Base-by-base conservation (phyloP, 2,329 filamentous ascomycete genomes). In the Verticillium zaregamsianum region DNA sequence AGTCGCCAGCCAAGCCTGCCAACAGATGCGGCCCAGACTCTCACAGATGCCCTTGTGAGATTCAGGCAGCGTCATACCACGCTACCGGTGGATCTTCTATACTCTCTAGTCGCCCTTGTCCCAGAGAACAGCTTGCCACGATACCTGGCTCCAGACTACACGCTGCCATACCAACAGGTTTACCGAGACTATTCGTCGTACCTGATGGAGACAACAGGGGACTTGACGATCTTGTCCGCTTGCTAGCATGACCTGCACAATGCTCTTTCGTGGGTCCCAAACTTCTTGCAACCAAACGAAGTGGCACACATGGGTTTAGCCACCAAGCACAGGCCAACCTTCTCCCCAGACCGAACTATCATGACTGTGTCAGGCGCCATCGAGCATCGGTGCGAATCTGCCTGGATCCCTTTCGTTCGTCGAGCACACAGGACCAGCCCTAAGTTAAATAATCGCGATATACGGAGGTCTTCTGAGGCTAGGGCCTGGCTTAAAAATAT, bases 21-120 rank as follows among this genome's bases (percentile, higher is more conserved):
- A 40, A n/a, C 37, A 17, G 6, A n/a, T 5, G 37, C 37, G 37
- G 37, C 37, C 3, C 37, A 40, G 5, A 15, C 6, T 17, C 37
- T 40, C 5, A 17, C 5, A 1, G 3, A 40, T n/a, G 4, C 17
- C 6, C 37, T 40, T 40, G 37, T 15, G 15, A 17, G 15, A 15
- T 40, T 40, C 37, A 35, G 15, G 5, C 15, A 17, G 3, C 37
- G 15, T 2, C 17, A 17, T 2, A 66, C 69, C 15, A 66, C 68
- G 17, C 63, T 69, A 12, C 63, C 67, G 15, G 58, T 62, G 9
- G 69, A 70, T 52, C 68, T 68, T 45, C 59, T 70, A 1, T 69
- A 68, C 59, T 64, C 69, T 5, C 58, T 67, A 28, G 61, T 68
- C 32, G 68, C 67, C 37, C 37, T 40, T 17, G 5, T 40, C 14